Conservation (phyloP, 768 basidiomycete species). For the Phlebiopsis gigantea region DNA sequence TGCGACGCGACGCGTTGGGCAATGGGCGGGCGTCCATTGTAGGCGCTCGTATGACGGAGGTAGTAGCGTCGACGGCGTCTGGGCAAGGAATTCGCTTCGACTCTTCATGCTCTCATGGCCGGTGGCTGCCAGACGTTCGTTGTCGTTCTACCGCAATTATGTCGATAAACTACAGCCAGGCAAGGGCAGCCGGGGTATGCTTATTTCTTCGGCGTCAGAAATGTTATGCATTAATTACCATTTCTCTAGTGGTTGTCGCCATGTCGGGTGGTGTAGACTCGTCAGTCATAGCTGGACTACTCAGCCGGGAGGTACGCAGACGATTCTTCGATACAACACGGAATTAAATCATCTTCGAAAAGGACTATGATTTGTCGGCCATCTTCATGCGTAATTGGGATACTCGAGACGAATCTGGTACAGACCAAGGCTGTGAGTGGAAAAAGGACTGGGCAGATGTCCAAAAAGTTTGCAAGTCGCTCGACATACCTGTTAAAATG, state of each 20-base stretch:
- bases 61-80: background rate
- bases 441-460: conserved; percentile 94
- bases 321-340: background rate
- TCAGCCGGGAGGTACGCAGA: conserved; percentile 55
- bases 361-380: conserved; percentile 82
- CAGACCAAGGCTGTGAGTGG: conserved; percentile 90
- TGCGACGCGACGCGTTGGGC: conserved; percentile 7
- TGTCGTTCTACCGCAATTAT: conserved; percentile 5
- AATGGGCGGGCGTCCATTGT: background rate
- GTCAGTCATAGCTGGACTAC: conserved; percentile 75
- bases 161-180: conserved; percentile 15
- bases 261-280: conserved; percentile 98
- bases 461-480: conserved; percentile 64
- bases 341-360: background rate
- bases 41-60: background rate
- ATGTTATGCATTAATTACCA: background rate
- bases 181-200: conserved; percentile 27
- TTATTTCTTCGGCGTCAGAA: background rate
- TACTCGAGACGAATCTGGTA: conserved; percentile 72
- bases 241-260: conserved; percentile 70
- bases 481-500: conserved; percentile 71
- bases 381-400: conserved; percentile 98
- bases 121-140: background rate
- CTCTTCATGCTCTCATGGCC: conserved; percentile 11
- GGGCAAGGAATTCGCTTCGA: background rate